Base-by-base conservation (phyloP, 164 flowering plant genomes). In the Stephania yunnanensis region DNA sequence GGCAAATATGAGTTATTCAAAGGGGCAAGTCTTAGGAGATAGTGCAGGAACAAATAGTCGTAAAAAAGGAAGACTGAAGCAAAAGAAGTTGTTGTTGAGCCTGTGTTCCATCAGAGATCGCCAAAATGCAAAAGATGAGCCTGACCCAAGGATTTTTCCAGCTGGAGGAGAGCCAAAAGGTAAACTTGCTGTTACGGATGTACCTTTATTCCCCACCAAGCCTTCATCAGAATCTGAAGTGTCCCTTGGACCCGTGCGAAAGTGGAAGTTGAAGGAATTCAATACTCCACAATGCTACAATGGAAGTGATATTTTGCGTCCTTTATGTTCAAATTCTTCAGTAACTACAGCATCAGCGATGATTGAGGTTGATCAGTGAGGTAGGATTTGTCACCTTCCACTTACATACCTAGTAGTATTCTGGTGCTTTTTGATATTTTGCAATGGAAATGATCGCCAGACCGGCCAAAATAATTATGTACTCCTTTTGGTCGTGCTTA, bases 11-110 rank as follows among this genome's bases (percentile, higher is more conserved):
- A 75, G 79, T 82, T 79, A 71, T 66, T 79, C 77, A 29, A 83
- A 81, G 80, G 90, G 69, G 63, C 87, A 82, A 30, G 71, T 72
- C 46, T 52, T 75, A 30, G 88, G 80, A 58, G 84, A 85, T 66
- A 55, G 42, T 36, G 42, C 46, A 5, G 74, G 65, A 73, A 74
- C 82, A 12, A 61, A 73, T 69, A 81, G 87, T 78, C 86, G 83
- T 80, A 92, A 86, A 84, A 89, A 89, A 77, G 93, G 92, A 74
- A 84, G 87, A 78, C 80, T 87, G 76, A 92, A 88, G 81, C 89
- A 89, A 76, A 92, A 90, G 70, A 92, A 87, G 80, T 70, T 90
- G 80, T 81, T 90, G 2, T 76, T 92, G 71, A 92, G 91, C 81
- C 82, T 87, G 69, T 94, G 93, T 78, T 80, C 79, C 50, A 78